A percentile compares a stretch with the other conserved stretches of the same genome.
phyloP scores from a whole-genome alignment of 805 yeast species.

The Metschnikowia corniflorae region DNA sequence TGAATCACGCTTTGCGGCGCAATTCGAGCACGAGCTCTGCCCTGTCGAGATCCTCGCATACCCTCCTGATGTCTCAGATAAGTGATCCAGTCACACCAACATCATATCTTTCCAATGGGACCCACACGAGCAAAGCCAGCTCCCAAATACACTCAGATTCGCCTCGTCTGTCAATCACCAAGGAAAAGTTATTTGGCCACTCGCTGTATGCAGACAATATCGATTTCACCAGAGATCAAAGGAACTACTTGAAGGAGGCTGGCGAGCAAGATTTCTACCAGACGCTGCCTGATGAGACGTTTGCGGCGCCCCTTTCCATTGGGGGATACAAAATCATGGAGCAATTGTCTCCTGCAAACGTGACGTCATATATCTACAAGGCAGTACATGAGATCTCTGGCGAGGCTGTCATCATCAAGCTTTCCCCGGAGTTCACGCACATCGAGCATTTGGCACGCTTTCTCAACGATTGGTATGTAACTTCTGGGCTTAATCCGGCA shows the following conservation, averaged over 20 bases:
- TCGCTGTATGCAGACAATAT: slow-evolving; percentile 27
- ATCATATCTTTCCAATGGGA: slow-evolving; percentile 3
- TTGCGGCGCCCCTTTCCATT: slow-evolving; percentile 15
- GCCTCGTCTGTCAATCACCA: slow-evolving; percentile 9
- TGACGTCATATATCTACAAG: slow-evolving; percentile 16
- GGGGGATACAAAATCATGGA: slow-evolving; percentile 25
- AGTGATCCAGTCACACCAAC: slow-evolving; percentile 7
- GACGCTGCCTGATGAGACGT: slow-evolving; percentile 13
- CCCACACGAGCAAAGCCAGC: slow-evolving; percentile 4
- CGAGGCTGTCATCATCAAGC: slow-evolving; percentile 19
- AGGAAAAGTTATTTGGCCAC: slow-evolving; percentile 17
- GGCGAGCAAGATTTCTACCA: slow-evolving; percentile 10
- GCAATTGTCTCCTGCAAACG: slow-evolving; percentile 14
- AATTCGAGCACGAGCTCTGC: slow-evolving; percentile 12
- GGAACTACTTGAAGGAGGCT: slow-evolving; percentile 16
- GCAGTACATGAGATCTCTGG: slow-evolving; percentile 18
- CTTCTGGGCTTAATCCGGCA: slow-evolving; percentile 24
- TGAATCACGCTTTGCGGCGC: slow-evolving; percentile 3
- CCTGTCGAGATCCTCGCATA: slow-evolving; percentile 12
- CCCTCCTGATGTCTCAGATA: slow-evolving; percentile 9
- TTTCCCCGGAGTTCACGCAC: slow-evolving; percentile 24
- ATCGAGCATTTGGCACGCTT: slow-evolving; percentile 24
- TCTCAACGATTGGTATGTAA: slow-evolving; percentile 34
- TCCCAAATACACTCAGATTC: slow-evolving; percentile 2
- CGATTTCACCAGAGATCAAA: slow-evolving; percentile 23